phyloP scores from a whole-genome alignment of 805 yeast species.

The Kregervanrija delftensis region DNA sequence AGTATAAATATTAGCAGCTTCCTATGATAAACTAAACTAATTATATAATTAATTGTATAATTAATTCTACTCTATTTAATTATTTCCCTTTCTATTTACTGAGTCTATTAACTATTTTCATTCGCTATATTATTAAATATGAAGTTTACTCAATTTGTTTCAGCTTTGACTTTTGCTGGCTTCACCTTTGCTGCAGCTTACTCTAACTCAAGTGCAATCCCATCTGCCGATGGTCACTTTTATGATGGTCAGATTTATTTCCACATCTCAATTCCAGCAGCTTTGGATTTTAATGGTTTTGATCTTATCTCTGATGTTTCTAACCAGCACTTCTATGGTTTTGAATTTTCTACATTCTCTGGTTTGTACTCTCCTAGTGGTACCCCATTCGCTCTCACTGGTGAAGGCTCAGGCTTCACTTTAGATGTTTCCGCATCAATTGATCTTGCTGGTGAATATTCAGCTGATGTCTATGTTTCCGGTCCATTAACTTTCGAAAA shows the following conservation, averaged over 20 bases:
- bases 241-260: slow-evolving; percentile 12
- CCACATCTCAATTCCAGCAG: slow-evolving; percentile 17
- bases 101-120: too few relatives aligned
- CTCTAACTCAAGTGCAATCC: slow-evolving; percentile 13
- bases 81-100: too few relatives aligned
- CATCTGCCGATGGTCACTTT: slow-evolving; percentile 19
- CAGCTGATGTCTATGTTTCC: slow-evolving; percentile 12
- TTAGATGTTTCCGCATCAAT: slow-evolving; percentile 13
- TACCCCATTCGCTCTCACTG: slow-evolving; percentile 8
- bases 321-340: slow-evolving; percentile 17
- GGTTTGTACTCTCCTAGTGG: slow-evolving; percentile 9
- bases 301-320: slow-evolving; percentile 18
- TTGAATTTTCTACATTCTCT: slow-evolving; percentile 8
- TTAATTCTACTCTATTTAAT: too few relatives aligned
- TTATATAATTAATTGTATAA: too few relatives aligned
- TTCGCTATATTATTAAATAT: background rate
- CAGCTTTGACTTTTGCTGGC: slow-evolving; percentile 11
- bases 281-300: slow-evolving; percentile 12
- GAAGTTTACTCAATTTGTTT: slow-evolving; percentile 8
- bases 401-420: slow-evolving; percentile 1
- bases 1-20: too few relatives aligned
- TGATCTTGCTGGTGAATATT: background rate
- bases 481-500: slow-evolving; percentile 13
- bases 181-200: slow-evolving; percentile 11
- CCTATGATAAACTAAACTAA: too few relatives aligned